Evolutionary conservation across 352 stramenopile species (phyloP), one percentile per base, ranked within the genome.

Genomic region (Globisporangium lucens): DNA sequence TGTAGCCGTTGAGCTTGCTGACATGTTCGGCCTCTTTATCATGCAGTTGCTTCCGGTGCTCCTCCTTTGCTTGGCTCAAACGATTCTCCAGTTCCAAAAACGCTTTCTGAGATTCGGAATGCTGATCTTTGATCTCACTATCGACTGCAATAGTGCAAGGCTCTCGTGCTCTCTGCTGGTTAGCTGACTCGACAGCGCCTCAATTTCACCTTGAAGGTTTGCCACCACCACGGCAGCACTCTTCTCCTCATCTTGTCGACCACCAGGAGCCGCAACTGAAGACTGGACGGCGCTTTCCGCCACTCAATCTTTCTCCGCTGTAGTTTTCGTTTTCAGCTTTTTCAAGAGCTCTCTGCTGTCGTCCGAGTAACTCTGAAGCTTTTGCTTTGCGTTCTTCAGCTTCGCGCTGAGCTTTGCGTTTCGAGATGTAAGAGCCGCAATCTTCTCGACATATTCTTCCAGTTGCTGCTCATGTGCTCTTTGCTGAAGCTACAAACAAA

Each of bases 111-210:
- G 57, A 30, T 36, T 63, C 9, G 5, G 69, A 72, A 33, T 61
- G 76, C 51, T 75, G 75, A 27, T 78, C 71, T 51, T 80, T 83
- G 1, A 78, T 72, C 7, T 67, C 66, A 24, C 71, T 79, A 89
- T 61, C 41, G 80, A 79, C 29, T 81, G 77, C 49, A 86, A 56
- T 10, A 89, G 72, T 4, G 73, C 52, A 2, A 78, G 57, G 22
- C 79, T 89, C 58, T 87, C 81, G 38, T 79, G 61, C 52, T 89
- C 77, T 43, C 73, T 62, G 1, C 67, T 73, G 0, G 75, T 56
- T 29, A 84, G 35, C 13, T 80, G 65, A 6, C 72, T 67, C 24
- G 58, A 67, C 9, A 79, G 36, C 20, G 35, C 36, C 27, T 70
- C 71, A 27, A 66, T 15, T 60, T 58, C 52, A 38, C 27, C 67